Evolutionary conservation across 2,329 filamentous ascomycete genomes (phyloP).

Genomic region (Verruconis gallopava): DNA sequence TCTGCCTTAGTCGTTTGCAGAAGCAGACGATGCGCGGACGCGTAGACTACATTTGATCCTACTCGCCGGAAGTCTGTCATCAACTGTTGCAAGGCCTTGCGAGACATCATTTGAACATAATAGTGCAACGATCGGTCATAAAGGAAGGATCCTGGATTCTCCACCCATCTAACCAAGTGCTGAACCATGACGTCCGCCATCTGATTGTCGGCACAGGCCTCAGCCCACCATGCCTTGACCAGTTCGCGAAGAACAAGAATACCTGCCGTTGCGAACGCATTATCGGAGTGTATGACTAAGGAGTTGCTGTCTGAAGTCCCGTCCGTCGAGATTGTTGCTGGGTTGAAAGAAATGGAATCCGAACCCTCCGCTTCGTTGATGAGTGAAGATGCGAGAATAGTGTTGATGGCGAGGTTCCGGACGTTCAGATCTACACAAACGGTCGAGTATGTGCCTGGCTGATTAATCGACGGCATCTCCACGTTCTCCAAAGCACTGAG

Average conservation of each 20-base stretch:
- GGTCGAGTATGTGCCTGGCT: slow-evolving; percentile 83
- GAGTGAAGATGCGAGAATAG: slow-evolving; percentile 86
- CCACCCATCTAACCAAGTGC: slow-evolving; percentile 93
- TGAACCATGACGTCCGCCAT: slow-evolving; percentile 98
- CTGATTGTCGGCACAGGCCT: slow-evolving; percentile 75
- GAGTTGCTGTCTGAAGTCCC: slow-evolving; percentile 47
- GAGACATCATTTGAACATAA: slow-evolving; percentile 97
- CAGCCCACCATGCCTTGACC: slow-evolving; percentile 97
- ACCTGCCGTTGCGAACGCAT: slow-evolving; percentile 83
- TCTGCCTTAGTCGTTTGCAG: slow-evolving; percentile 94
- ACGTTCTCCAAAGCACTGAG: slow-evolving; percentile 71
- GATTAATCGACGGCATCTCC: slow-evolving; percentile 86
- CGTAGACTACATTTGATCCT: slow-evolving; percentile 91
- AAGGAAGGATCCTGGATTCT: slow-evolving; percentile 82
- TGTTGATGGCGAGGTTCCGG: slow-evolving; percentile 93
- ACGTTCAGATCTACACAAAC: slow-evolving; percentile 94
- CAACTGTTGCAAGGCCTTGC: slow-evolving; percentile 90
- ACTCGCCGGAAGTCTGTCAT: slow-evolving; percentile 95
- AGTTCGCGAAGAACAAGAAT: slow-evolving; percentile 88
- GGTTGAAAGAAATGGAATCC: slow-evolving; percentile 77
- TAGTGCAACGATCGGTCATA: slow-evolving; percentile 91
- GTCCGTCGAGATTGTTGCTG: slow-evolving; percentile 47
- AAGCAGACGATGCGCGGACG: slow-evolving; percentile 74
- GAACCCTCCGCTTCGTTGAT: slow-evolving; percentile 92
- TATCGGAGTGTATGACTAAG: slow-evolving; percentile 65